These are phyloP conservation scores for Microascus cirrosus DNA, from an alignment of 2,329 filamentous ascomycete species.

Conservation along the genomic window DNA sequence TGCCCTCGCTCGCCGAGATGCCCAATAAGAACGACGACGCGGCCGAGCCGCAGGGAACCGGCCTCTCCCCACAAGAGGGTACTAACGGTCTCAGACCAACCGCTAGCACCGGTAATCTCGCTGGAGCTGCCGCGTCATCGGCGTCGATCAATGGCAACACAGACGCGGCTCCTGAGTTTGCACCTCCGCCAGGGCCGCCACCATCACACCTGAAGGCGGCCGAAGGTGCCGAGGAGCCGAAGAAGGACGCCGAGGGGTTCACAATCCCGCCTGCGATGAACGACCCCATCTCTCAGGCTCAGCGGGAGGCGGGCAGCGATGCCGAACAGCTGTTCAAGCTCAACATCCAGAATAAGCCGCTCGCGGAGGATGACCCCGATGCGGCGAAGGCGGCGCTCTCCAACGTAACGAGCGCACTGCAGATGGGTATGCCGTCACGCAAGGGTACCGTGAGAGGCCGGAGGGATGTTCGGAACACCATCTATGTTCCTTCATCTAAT, in stretches of 20 bases:
- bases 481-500: conserved; percentile 54
- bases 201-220: conserved; percentile 29
- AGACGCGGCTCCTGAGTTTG: conserved; percentile 37
- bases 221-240: conserved; percentile 18
- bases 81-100: conserved; percentile 26
- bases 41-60: background rate
- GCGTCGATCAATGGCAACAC: conserved; percentile 34
- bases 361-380: conserved; percentile 66
- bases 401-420: conserved; percentile 62
- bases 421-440: conserved; percentile 51
- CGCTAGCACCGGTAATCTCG: background rate
- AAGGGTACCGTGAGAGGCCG: conserved; percentile 77
- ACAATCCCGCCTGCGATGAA: conserved; percentile 55
- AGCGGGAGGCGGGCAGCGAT: conserved; percentile 48
- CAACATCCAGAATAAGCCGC: conserved; percentile 67
- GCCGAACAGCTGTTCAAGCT: conserved; percentile 64
- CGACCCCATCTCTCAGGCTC: conserved; percentile 60
- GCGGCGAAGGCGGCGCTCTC: conserved; percentile 64
- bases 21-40: conserved; percentile 18
- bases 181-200: conserved; percentile 39
- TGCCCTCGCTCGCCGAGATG: conserved; percentile 48
- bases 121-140: background rate
- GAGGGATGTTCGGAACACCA: conserved; percentile 83
- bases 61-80: conserved; percentile 23
- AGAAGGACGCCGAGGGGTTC: conserved; percentile 66